Percentiles rank a stretch among this genome's conserved stretches.
Conservation (phyloP, 257 asterid genomes). For the Lycium barbarum region DNA sequence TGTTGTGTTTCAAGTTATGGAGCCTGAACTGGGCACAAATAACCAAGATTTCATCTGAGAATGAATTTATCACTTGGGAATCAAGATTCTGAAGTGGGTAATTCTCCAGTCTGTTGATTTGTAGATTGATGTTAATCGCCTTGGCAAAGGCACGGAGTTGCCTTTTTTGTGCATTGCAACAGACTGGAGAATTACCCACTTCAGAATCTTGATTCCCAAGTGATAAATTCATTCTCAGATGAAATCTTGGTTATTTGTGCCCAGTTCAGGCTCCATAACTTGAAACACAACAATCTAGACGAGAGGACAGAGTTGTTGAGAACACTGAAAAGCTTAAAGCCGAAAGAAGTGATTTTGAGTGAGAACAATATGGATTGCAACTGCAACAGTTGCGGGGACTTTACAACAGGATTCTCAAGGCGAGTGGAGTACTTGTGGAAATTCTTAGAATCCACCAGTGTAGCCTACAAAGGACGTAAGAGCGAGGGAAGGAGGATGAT, state of each 20-base stretch:
- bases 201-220: conserved; percentile 61
- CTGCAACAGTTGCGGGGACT: conserved; percentile 73
- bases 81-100: conserved; percentile 61
- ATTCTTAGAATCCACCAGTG: conserved; percentile 75
- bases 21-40: conserved; percentile 75
- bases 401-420: conserved; percentile 68
- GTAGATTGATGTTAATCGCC: too few species aligned
- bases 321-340: conserved; percentile 56
- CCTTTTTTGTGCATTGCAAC: too few species aligned
- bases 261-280: conserved; percentile 72
- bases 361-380: conserved; percentile 75
- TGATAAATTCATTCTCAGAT: conserved; percentile 54
- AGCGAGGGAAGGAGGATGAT: conserved; percentile 82
- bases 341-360: conserved; percentile 69
- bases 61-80: conserved; percentile 56
- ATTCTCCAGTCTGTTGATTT: conserved; percentile 60
- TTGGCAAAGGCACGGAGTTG: too few species aligned
- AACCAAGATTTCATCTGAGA: conserved; percentile 62
- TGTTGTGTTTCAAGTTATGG: conserved; percentile 65
- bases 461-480: conserved; percentile 79
- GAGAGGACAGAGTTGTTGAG: conserved; percentile 62
- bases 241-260: conserved; percentile 71
- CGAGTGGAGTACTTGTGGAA: conserved; percentile 71
- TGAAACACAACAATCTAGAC: conserved; percentile 65
- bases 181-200: conserved; percentile 57